Base-by-base conservation (phyloP, 2,329 filamentous ascomycete genomes). In the Cytospora mali region DNA sequence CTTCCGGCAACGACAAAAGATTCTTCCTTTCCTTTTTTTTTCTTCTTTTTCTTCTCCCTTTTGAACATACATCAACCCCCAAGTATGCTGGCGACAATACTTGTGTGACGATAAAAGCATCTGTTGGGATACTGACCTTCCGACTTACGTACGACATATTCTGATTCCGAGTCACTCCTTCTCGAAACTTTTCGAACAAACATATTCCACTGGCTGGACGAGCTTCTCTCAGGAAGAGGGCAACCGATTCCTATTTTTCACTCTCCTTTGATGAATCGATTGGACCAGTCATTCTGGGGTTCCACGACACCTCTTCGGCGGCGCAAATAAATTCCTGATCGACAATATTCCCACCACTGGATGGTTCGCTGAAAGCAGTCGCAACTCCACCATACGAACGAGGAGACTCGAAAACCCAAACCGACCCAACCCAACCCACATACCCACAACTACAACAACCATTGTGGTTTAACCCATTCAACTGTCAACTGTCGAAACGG, bases 1-100 rank as follows among this genome's bases (percentile, higher is more conserved):
- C 49, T 58, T 27, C 33, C 61, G 29, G 13, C 35, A 35, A 62
- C 61, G 61, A 58, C 61, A 42, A 21, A 42, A 62, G 49, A 58
- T 42, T 18, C 31, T 55, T 29, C 14, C 52, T 48, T 51, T 28
- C 48, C 21, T 53, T 33, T 13, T 27, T 23, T 52, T 31, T 49
- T 48, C 42, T 29, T 55, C 28, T 18, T 31, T 23, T 29, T 42
- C 13, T 42, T 49, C 57, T 48, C 62, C 14, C 23, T 7, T 25
- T 10, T 21, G n/a, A 11, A 51, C 46, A 21, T 25, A 29, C 50
- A 16, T 31, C 33, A 14, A 21, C 23, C 31, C 23, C 31, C 48
- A 52, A 52, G 42, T 29, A 55, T 60, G 61, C 51, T 33, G 25
- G 25, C 21, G 31, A 35, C 25, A 23, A 48, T 14, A 33, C 50